Conservation (phyloP, 371 early-diverging fungal genomes). For the Mucor plumbeus region DNA sequence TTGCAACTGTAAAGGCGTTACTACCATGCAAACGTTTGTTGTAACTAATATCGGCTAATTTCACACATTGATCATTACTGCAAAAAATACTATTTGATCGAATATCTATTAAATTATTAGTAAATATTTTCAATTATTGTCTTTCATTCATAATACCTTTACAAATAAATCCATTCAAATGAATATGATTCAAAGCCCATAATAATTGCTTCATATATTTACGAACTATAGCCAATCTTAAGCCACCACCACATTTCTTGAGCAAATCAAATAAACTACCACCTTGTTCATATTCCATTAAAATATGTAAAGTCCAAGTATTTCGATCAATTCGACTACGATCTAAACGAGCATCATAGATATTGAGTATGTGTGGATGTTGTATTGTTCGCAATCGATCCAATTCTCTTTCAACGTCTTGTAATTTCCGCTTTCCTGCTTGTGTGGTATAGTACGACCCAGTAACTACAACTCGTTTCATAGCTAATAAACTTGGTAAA, state of each 20-base stretch:
- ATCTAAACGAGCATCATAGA: constrained; percentile 63
- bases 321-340: constrained; percentile 33
- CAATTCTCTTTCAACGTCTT: constrained; percentile 66
- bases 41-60: constrained; percentile 55
- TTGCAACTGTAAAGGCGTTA: too few species aligned
- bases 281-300: constrained; percentile 59
- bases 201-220: constrained; percentile 66
- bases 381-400: constrained; percentile 60
- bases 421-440: constrained; percentile 62
- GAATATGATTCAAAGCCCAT: constrained; percentile 61
- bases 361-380: constrained; percentile 57
- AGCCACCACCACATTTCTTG: constrained; percentile 56
- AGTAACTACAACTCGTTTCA: constrained; percentile 44
- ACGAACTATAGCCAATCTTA: constrained; percentile 52
- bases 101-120: constrained; percentile 33
- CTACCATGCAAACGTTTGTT: constrained; percentile 52
- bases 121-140: not conserved
- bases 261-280: constrained; percentile 51
- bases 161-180: constrained; percentile 64
- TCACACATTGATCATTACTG: constrained; percentile 41
- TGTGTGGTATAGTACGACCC: constrained; percentile 54
- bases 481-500: constrained; percentile 41
- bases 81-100: constrained; percentile 47
- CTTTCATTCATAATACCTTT: constrained; percentile 44
- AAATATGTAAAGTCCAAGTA: constrained; percentile 60